Conservation (phyloP, 78 protist species). For the Dictyostelium intermedium region DNA sequence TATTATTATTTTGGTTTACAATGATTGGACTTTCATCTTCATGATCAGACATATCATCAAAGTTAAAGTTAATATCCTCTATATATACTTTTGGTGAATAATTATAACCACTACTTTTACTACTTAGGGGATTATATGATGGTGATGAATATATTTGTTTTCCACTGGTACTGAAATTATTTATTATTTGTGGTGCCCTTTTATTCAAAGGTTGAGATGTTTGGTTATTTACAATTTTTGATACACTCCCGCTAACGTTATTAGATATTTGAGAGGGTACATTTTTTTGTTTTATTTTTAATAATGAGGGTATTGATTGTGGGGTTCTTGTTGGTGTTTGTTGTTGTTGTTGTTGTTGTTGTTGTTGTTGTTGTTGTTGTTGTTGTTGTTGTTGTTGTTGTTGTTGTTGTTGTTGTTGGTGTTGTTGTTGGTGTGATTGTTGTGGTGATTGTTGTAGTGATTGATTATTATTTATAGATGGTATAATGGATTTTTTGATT, state of each 20-base stretch:
- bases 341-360: neutral
- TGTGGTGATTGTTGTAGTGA: neutral
- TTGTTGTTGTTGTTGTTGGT: neutral
- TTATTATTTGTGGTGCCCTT: neutral
- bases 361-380: neutral
- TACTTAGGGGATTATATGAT: neutral
- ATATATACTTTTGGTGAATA: neutral
- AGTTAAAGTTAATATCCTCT: neutral
- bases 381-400: neutral
- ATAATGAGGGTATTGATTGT: neutral
- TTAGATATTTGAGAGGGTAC: neutral
- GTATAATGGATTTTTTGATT: no score
- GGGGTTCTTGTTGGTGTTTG: neutral
- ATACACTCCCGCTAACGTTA: no score
- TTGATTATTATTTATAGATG: no score
- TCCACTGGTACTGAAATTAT: neutral
- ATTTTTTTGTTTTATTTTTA: neutral
- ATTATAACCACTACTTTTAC: neutral
- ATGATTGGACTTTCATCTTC: neutral
- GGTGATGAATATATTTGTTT: neutral
- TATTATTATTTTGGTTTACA: no score
- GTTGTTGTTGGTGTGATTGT: neutral
- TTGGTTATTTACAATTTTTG: no score
- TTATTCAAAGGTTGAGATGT: neutral
- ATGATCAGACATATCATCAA: neutral